Evolutionary conservation across 1,284 basidiomycete species (phyloP).

Genomic region (Phylloporus sp.): DNA sequence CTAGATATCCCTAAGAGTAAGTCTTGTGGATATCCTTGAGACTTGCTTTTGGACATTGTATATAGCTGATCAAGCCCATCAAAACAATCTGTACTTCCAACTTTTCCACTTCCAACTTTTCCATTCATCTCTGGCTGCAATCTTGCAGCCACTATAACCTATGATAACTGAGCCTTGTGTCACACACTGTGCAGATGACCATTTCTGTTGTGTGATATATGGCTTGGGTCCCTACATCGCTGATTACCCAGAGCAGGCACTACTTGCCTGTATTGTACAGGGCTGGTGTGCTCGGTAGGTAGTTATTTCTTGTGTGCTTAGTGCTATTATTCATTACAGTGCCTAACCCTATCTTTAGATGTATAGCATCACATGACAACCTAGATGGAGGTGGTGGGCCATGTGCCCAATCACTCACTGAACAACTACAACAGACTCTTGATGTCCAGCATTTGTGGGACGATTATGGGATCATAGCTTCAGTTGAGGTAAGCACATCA

Average conservation of each 20-base stretch:
- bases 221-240: neutral
- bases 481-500: neutral
- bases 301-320: neutral
- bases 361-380: neutral
- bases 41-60: neutral
- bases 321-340: neutral
- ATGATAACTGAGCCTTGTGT: neutral
- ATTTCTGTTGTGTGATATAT: neutral
- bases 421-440: neutral
- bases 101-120: neutral
- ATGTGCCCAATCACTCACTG: neutral
- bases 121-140: neutral
- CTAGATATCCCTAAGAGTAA: neutral
- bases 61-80: neutral
- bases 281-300: neutral
- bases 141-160: neutral
- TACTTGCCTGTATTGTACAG: neutral
- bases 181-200: neutral
- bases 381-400: neutral
- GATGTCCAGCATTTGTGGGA: neutral
- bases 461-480: neutral
- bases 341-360: neutral
- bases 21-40: neutral
- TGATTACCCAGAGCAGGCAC: neutral
- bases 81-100: neutral